These are phyloP conservation scores for Podaxis sp. DNA, from an alignment of 768 basidiomycete genomes.

Conservation along the genomic window DNA sequence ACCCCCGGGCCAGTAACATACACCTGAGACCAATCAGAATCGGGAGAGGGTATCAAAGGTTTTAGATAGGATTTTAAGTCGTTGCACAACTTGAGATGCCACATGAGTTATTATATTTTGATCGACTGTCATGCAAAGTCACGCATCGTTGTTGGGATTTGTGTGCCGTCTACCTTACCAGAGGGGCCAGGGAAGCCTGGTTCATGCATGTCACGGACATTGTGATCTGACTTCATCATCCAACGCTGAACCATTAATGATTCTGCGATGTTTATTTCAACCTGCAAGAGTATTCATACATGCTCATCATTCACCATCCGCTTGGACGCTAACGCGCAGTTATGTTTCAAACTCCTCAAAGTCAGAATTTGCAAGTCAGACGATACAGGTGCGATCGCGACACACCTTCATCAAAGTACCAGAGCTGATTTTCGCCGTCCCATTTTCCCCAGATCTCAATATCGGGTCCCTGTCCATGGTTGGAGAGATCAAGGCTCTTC, in stretches of 20 bases:
- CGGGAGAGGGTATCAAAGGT: too few species aligned
- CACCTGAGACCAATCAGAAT: too few species aligned
- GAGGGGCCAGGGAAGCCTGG: too few species aligned
- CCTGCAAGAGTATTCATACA: too few species aligned
- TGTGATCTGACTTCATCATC: too few species aligned
- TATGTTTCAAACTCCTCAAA: background rate
- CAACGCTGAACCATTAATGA: too few species aligned
- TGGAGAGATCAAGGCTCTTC: slow-evolving; percentile 39
- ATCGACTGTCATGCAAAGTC: background rate
- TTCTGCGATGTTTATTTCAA: too few species aligned
- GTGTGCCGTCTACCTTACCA: background rate
- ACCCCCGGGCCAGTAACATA: too few species aligned
- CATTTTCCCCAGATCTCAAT: slow-evolving; percentile 43
- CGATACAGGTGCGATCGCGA: background rate
- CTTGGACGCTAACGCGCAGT: background rate
- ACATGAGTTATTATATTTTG: background rate
- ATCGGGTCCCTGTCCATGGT: slow-evolving; percentile 41
- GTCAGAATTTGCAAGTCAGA: background rate
- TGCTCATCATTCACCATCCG: too few species aligned
- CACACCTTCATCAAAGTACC: slow-evolving; percentile 24
- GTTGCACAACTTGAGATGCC: too few species aligned
- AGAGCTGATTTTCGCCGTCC: slow-evolving; percentile 40
- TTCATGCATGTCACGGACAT: too few species aligned
- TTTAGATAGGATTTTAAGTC: too few species aligned
- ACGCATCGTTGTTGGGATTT: background rate